Conservation (phyloP, 2,329 filamentous ascomycete species). For the Daldinia eschscholtzii region DNA sequence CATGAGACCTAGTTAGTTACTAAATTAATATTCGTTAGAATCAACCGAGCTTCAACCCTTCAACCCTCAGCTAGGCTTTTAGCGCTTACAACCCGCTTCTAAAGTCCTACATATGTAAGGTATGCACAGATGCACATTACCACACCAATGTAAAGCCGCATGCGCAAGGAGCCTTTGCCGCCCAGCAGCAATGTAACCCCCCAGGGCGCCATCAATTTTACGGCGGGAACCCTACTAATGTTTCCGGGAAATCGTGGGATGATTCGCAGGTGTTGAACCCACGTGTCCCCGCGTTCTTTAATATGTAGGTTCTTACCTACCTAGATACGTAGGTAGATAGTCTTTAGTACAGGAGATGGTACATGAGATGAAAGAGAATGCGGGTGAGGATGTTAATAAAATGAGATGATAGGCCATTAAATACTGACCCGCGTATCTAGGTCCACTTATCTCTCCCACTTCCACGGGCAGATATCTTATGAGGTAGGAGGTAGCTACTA, state of each 20-base stretch:
- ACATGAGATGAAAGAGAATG: not conserved
- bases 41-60: slow-evolving; percentile 19
- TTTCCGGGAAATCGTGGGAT: slow-evolving; percentile 27
- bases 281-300: slow-evolving; percentile 32
- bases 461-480: too few species aligned
- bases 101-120: slow-evolving; percentile 25
- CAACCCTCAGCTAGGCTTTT: slow-evolving; percentile 34
- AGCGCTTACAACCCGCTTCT: slow-evolving; percentile 34
- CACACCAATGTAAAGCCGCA: slow-evolving; percentile 27
- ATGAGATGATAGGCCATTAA: slow-evolving; percentile 22
- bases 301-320: not conserved
- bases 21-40: slow-evolving; percentile 1
- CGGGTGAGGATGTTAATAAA: slow-evolving; percentile 11
- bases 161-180: slow-evolving; percentile 36
- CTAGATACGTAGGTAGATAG: too few species aligned
- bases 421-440: slow-evolving; percentile 24
- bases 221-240: slow-evolving; percentile 12
- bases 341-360: not conserved
- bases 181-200: slow-evolving; percentile 42
- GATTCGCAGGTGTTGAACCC: slow-evolving; percentile 38
- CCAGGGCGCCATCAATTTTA: slow-evolving; percentile 24
- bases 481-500: not conserved
- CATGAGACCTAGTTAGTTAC: not conserved
- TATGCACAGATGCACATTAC: slow-evolving; percentile 6
- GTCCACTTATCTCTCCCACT: not conserved